Conservation (phyloP, 768 basidiomycete species). For the Russula sp. region DNA sequence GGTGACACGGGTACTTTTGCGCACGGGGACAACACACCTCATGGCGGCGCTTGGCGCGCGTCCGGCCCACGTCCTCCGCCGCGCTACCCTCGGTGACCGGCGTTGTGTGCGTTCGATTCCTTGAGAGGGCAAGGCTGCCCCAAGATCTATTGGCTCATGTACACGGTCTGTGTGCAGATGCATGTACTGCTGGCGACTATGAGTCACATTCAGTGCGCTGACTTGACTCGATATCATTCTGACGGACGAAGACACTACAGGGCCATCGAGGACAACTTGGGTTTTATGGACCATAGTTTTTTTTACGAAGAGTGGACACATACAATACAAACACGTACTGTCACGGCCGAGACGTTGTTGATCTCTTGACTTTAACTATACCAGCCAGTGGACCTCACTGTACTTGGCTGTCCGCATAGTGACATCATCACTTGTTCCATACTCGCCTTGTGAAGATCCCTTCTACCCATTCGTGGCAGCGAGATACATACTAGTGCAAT, state of each 20-base stretch:
- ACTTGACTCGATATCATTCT: slow-evolving; percentile 28
- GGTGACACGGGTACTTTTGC: slow-evolving; percentile 61
- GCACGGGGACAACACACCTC: slow-evolving; percentile 53
- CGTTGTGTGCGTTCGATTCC: slow-evolving; percentile 43
- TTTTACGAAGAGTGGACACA: slow-evolving; percentile 53
- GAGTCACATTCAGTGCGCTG: slow-evolving; percentile 51
- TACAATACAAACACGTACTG: slow-evolving; percentile 17
- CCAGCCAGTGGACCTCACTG: too few species aligned
- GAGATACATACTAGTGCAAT: neutral
- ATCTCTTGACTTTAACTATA: neutral
- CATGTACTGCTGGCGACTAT: slow-evolving; percentile 38
- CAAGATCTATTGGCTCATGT: slow-evolving; percentile 28
- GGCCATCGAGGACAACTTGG: too few species aligned
- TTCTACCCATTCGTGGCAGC: neutral
- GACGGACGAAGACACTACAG: neutral
- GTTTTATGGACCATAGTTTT: slow-evolving; percentile 27
- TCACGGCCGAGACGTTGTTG: too few species aligned
- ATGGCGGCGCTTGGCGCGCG: slow-evolving; percentile 53
- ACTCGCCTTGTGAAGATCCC: neutral
- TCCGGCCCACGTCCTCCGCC: slow-evolving; percentile 48
- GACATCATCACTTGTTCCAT: neutral
- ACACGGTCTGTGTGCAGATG: slow-evolving; percentile 27
- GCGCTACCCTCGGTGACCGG: slow-evolving; percentile 58
- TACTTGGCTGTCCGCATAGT: neutral
- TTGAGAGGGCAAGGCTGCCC: slow-evolving; percentile 38